Conservation (phyloP, 139 green algal species). For the Auxenochlorella protothecoides region DNA sequence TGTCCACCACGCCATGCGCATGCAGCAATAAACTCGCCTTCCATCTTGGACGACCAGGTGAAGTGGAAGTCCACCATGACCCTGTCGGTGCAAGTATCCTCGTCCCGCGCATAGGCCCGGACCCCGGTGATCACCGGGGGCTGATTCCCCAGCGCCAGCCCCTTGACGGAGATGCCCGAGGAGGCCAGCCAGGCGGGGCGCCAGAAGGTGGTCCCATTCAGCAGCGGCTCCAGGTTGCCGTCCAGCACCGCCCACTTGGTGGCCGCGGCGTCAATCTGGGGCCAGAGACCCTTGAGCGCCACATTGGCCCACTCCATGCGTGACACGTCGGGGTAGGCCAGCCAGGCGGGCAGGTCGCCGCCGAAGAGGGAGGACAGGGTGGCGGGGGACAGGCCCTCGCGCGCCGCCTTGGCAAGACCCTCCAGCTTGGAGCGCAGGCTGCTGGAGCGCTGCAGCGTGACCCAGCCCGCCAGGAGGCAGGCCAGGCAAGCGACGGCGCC, state of each 20-base stretch:
- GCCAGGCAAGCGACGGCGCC: too few species aligned
- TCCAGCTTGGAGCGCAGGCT: too few species aligned
- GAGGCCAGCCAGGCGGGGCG: conserved; percentile 10
- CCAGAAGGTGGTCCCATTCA: conserved; percentile 21
- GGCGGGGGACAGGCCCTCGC: neutral
- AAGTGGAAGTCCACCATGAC: conserved; percentile 13
- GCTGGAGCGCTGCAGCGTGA: too few species aligned
- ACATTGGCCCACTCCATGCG: conserved; percentile 11
- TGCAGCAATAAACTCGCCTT: neutral
- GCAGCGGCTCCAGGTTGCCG: conserved; percentile 13
- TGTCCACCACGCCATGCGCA: too few species aligned
- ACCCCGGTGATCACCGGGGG: conserved; percentile 7
- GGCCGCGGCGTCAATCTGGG: conserved; percentile 9
- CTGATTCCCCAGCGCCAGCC: conserved; percentile 13
- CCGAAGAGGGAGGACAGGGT: neutral
- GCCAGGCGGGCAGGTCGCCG: conserved; percentile 5
- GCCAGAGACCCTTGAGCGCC: conserved; percentile 11
- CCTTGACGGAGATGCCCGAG: conserved; percentile 4
- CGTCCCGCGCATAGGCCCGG: neutral
- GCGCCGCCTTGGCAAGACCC: too few species aligned
- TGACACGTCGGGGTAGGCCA: conserved; percentile 1
- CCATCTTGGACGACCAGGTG: conserved; percentile 14
- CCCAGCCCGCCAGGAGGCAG: too few species aligned
- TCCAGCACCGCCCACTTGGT: conserved; percentile 3
- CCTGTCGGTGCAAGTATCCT: neutral